phyloP scores from a whole-genome alignment of 805 yeast genomes.

The Saccharomycopsis fibuligera region DNA sequence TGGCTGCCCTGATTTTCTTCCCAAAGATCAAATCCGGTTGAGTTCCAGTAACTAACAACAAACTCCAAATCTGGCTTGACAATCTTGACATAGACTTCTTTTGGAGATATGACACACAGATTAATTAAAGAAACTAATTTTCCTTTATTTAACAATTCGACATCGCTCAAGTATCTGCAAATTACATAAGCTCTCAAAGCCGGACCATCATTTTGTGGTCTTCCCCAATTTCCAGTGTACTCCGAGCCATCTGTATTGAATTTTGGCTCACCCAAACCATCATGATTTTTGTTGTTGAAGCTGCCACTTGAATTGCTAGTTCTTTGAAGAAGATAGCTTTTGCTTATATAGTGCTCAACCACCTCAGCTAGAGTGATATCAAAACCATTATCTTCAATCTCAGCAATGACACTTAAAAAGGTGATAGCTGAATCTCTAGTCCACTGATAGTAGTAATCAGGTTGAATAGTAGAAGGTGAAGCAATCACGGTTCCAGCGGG shows the following conservation, averaged over 20 bases:
- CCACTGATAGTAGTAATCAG: slow-evolving; percentile 74
- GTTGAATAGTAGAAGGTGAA: slow-evolving; percentile 51
- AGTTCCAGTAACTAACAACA: slow-evolving; percentile 54
- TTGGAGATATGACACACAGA: too few species aligned
- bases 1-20: slow-evolving; percentile 77
- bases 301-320: slow-evolving; percentile 62
- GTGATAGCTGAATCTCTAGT: slow-evolving; percentile 68
- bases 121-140: background rate
- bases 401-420: slow-evolving; percentile 37
- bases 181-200: slow-evolving; percentile 58
- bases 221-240: slow-evolving; percentile 60
- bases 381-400: slow-evolving; percentile 35
- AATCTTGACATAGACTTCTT: slow-evolving; percentile 44
- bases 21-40: slow-evolving; percentile 79
- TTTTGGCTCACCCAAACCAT: slow-evolving; percentile 78
- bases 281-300: slow-evolving; percentile 34
- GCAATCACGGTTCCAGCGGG: slow-evolving; percentile 59
- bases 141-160: slow-evolving; percentile 7
- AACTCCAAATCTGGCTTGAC: slow-evolving; percentile 67
- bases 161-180: slow-evolving; percentile 25
- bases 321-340: slow-evolving; percentile 55
- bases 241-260: slow-evolving; percentile 47
- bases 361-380: slow-evolving; percentile 22
- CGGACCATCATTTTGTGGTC: slow-evolving; percentile 81
- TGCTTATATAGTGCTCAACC: slow-evolving; percentile 58